Evolutionary conservation across 2,329 filamentous ascomycete species (phyloP).

Genomic region (Falciphora oryzae): DNA sequence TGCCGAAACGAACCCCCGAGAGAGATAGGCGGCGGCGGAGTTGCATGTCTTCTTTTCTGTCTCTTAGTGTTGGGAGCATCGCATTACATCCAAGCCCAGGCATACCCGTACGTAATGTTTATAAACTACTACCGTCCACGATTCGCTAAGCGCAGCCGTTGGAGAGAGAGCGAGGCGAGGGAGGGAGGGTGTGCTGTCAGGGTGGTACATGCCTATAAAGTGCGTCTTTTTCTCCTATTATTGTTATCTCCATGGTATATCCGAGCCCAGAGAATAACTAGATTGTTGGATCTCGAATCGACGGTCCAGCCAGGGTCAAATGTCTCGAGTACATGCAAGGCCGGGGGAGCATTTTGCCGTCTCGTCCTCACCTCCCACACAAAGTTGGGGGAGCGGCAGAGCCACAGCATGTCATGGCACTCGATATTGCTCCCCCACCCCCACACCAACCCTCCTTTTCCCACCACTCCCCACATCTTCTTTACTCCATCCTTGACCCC

Average conservation of each 20-base stretch:
- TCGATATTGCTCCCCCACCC: not conserved
- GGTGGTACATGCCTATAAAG: not conserved
- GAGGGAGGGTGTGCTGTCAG: not conserved
- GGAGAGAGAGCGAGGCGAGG: too few relatives aligned
- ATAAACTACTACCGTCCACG: not conserved
- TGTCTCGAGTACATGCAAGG: not conserved
- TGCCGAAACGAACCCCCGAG: not conserved
- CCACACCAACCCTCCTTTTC: not conserved
- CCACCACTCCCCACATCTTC: not conserved
- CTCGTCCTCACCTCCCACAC: not conserved
- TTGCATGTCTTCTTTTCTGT: not conserved
- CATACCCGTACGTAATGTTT: conserved; percentile 1
- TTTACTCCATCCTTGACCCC: too few relatives aligned
- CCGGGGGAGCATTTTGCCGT: not conserved
- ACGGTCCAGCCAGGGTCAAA: too few relatives aligned
- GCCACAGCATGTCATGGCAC: too few relatives aligned
- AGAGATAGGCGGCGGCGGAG: not conserved
- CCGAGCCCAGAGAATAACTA: too few relatives aligned
- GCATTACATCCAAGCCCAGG: not conserved
- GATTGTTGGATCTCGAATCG: not conserved
- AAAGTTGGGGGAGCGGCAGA: too few relatives aligned
- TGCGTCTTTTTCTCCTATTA: too few relatives aligned
- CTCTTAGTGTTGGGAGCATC: not conserved
- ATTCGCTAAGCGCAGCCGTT: not conserved
- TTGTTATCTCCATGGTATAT: too few relatives aligned